These are phyloP conservation scores for Claviceps sp. DNA, from an alignment of 2,329 filamentous ascomycete species.

Conservation along the genomic window DNA sequence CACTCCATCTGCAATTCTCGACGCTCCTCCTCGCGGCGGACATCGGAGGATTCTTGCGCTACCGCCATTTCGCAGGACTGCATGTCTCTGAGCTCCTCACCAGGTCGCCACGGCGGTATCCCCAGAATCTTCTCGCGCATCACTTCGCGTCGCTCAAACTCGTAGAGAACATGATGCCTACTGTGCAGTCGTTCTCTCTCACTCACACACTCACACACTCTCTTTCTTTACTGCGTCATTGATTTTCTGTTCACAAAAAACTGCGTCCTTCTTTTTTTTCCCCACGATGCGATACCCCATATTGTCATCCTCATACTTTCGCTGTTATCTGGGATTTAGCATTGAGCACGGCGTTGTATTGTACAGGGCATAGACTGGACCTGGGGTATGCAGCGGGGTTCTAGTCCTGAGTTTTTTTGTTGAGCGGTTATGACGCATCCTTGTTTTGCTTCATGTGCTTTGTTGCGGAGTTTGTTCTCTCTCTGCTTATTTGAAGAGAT, in stretches of 20 bases:
- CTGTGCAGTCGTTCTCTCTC: neutral
- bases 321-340: neutral
- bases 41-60: slow-evolving; percentile 5
- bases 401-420: neutral
- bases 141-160: slow-evolving; percentile 4
- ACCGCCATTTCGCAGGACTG: slow-evolving; percentile 2
- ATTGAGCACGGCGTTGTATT: neutral
- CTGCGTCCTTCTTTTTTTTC: neutral
- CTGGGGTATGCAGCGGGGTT: neutral
- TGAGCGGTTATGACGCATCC: neutral
- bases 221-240: too few species aligned
- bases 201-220: neutral
- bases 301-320: neutral
- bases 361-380: neutral
- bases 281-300: neutral
- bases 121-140: slow-evolving; percentile 6
- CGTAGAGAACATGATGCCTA: neutral
- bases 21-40: slow-evolving; percentile 3
- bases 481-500: neutral
- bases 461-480: neutral
- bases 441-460: neutral
- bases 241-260: neutral
- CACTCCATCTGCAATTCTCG: neutral
- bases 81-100: slow-evolving; percentile 6
- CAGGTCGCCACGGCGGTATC: slow-evolving; percentile 5